phyloP scores from a whole-genome alignment of 495 filamentous ascomycete genomes.

The Sporormia fimetaria region DNA sequence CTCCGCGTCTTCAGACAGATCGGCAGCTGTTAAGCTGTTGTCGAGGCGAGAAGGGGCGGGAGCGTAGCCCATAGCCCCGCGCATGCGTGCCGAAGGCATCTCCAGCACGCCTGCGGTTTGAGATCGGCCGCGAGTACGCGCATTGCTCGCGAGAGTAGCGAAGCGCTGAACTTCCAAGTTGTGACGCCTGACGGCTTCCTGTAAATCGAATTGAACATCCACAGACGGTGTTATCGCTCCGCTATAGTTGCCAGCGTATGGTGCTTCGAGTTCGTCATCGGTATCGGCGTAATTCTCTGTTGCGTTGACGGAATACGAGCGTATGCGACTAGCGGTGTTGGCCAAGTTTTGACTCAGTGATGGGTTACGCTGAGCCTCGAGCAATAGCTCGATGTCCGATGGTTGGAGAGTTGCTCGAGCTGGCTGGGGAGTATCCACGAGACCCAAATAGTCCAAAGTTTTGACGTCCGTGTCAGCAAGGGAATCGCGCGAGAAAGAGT shows the following conservation, averaged over 20 bases:
- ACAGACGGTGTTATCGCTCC: conserved; percentile 63
- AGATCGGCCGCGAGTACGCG: conserved; percentile 75
- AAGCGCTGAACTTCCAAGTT: conserved; percentile 90
- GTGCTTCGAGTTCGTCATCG: conserved; percentile 58
- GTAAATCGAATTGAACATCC: conserved; percentile 62
- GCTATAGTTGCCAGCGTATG: conserved; percentile 49
- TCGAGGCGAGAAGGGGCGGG: conserved; percentile 75
- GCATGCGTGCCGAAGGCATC: conserved; percentile 60
- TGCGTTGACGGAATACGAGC: conserved; percentile 96
- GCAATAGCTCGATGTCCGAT: conserved; percentile 45
- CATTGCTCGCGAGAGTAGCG: conserved; percentile 67
- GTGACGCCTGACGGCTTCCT: conserved; percentile 85
- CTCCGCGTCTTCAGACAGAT: conserved; percentile 65
- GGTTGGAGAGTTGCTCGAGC: conserved; percentile 54
- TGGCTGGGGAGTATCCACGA: conserved; percentile 88
- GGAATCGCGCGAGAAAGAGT: conserved; percentile 83
- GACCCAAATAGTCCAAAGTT: conserved; percentile 88
- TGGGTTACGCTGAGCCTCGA: conserved; percentile 38
- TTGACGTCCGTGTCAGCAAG: conserved; percentile 77
- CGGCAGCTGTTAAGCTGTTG: conserved; percentile 68
- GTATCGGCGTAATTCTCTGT: conserved; percentile 95
- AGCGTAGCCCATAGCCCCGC: conserved; percentile 67
- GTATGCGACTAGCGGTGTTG: conserved; percentile 74
- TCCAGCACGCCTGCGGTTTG: conserved; percentile 86
- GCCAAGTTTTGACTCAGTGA: conserved; percentile 51